Evolutionary conservation across 2,329 filamentous ascomycete genomes (phyloP), one percentile per base, ranked within the genome.

Genomic region (Teratosphaeriaceae sp.): DNA sequence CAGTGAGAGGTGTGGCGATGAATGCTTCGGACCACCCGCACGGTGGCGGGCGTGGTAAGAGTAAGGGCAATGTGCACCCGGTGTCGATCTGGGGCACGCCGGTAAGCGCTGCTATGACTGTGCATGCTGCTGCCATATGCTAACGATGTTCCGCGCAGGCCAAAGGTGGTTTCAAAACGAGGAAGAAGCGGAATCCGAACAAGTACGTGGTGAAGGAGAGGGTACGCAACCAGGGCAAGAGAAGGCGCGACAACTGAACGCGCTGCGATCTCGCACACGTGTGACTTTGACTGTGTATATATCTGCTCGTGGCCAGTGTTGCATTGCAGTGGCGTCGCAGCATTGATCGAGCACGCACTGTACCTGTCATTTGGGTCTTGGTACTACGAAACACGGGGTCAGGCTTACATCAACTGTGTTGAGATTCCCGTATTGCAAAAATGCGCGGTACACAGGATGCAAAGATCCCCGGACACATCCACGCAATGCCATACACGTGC

Each of bases 1-100:
- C 92, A 1, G 92, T 98, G 34, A 82, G 94, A 73, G 94, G 92
- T 84, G 71, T 97, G 57, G 92, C 94, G 50, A 98, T 98, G 94
- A 98, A 98, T 73, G 88, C 90, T 80, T 85, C 82, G 58, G 92
- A 98, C 62, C 92, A 98, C 76, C 92, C 92, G 61, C 92, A 98
- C 67, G 92, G 92, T 78, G 92, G 92, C 85, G 92, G 92, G 69
- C 81, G 94, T 76, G 92, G 92, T 73, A 98, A 98, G 73, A 96
- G 88, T 45, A 98, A 98, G 86, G 88, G 92, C 80, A 95, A 96
- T 64, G 81, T 89, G 48, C 77, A 94, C 63, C 92, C 94, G 24
- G 88, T 92, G 57, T 95, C 88, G 70, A 92, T 92, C 46, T 98
- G 94, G 92, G 92, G 94, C 64, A 84, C 81, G 63, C 90, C 88